A percentile compares a stretch with the other conserved stretches of the same genome.
Evolutionary conservation across 148 eudicot genomes (phyloP).

Genomic region (Rhododendron williamsianum): DNA sequence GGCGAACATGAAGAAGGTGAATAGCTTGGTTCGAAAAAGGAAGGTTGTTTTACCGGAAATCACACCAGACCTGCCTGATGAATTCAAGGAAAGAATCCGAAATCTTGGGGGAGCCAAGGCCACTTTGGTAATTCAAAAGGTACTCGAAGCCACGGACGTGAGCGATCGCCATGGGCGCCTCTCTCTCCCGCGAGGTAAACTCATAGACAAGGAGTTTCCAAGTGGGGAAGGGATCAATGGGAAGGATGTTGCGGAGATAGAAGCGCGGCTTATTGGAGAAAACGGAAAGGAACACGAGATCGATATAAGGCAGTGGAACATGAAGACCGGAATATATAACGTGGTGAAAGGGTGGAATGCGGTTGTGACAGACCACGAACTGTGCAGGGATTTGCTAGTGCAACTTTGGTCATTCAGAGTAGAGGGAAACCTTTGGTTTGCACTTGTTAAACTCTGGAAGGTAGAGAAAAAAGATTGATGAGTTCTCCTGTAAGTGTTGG

Average conservation of each 20-base stretch:
- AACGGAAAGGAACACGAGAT: not conserved
- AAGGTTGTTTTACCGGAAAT: too few relatives aligned
- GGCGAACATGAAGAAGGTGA: too few relatives aligned
- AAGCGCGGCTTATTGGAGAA: not conserved
- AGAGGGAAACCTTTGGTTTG: not conserved
- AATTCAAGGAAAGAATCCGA: too few relatives aligned
- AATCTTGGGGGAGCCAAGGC: too few relatives aligned
- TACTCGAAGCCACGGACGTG: not conserved
- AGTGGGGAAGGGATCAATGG: not conserved
- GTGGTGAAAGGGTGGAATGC: not conserved
- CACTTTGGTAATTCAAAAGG: too few relatives aligned
- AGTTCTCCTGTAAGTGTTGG: not conserved
- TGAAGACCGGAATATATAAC: not conserved
- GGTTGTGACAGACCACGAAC: not conserved
- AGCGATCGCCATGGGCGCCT: not conserved
- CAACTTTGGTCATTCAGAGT: not conserved
- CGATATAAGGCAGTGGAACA: not conserved
- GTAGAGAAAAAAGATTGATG: not conserved
- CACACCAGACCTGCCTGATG: too few relatives aligned
- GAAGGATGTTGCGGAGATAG: not conserved
- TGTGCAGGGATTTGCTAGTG: not conserved
- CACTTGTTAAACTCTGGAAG: not conserved
- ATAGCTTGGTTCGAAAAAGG: too few relatives aligned
- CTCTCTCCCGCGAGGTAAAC: not conserved
- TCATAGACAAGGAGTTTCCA: not conserved